These are phyloP conservation scores for Cytidiella melzeri DNA, from an alignment of 768 basidiomycete species.

Conservation along the genomic window DNA sequence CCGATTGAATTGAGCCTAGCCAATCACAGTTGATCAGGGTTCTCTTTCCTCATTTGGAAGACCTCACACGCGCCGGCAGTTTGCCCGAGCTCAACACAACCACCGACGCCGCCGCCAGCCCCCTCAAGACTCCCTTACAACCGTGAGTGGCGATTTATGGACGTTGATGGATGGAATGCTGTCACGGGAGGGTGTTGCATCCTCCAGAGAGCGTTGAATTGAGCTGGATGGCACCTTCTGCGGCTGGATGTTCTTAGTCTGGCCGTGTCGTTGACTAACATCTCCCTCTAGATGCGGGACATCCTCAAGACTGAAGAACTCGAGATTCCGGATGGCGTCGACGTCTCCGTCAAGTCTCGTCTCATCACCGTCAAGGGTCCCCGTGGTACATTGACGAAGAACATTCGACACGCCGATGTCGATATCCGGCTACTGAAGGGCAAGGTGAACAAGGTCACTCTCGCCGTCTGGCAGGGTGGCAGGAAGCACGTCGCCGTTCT, in stretches of 20 bases:
- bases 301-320: constrained; percentile 91
- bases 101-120: constrained; percentile 22
- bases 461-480: constrained; percentile 97
- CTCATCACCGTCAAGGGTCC: constrained; percentile 90
- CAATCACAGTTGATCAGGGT: not conserved
- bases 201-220: not conserved
- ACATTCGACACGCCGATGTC: constrained; percentile 90
- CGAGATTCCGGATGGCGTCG: constrained; percentile 79
- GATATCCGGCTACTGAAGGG: constrained; percentile 81
- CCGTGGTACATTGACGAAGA: constrained; percentile 88
- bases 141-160: constrained; percentile 21
- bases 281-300: constrained; percentile 72
- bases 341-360: constrained; percentile 84
- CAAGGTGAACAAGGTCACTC: constrained; percentile 73
- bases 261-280: constrained; percentile 10
- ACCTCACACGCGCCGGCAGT: constrained; percentile 11
- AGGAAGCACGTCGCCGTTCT: constrained; percentile 99
- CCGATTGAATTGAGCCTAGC: not conserved
- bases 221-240: constrained; percentile 34
- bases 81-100: constrained; percentile 1
- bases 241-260: constrained; percentile 24
- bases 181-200: constrained; percentile 1
- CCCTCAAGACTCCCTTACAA: constrained; percentile 26
- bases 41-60: constrained; percentile 17
- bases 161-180: constrained; percentile 1